Conservation (phyloP, 768 basidiomycete genomes). For the Rhodotorula graminis region DNA sequence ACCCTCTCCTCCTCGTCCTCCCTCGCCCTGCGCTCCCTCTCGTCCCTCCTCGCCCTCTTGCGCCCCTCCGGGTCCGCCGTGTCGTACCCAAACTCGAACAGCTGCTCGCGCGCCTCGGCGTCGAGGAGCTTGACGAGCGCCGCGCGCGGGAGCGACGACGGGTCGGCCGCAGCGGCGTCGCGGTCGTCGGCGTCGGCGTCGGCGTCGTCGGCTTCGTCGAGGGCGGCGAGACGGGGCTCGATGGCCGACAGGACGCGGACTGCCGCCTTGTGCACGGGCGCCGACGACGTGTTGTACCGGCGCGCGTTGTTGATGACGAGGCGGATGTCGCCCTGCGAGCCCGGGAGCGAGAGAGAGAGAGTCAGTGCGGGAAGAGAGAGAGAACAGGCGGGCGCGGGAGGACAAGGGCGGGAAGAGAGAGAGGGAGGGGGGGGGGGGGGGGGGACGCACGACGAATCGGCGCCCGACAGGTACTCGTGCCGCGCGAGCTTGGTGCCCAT, state of each 20-base stretch:
- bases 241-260: constrained; percentile 56
- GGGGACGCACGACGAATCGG: constrained; percentile 56
- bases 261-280: constrained; percentile 66
- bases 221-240: constrained; percentile 49
- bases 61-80: constrained; percentile 3
- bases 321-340: constrained; percentile 60
- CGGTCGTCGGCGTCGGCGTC: no score
- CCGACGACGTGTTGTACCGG: constrained; percentile 73
- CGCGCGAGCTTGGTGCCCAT: constrained; percentile 86
- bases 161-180: constrained; percentile 28
- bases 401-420: neutral
- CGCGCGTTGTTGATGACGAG: constrained; percentile 86
- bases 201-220: constrained; percentile 44
- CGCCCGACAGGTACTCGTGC: constrained; percentile 73
- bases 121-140: neutral
- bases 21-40: no score
- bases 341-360: no score
- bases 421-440: neutral
- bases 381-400: no score
- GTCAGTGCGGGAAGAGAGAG: neutral
- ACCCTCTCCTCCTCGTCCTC: neutral
- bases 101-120: neutral
- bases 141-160: constrained; percentile 15
- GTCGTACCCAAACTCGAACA: constrained; percentile 9
- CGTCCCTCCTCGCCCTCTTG: neutral